Evolutionary conservation across 2,329 filamentous ascomycete genomes (phyloP), one percentile per base, ranked within the genome.

Genomic region (Venturia oleaginea): DNA sequence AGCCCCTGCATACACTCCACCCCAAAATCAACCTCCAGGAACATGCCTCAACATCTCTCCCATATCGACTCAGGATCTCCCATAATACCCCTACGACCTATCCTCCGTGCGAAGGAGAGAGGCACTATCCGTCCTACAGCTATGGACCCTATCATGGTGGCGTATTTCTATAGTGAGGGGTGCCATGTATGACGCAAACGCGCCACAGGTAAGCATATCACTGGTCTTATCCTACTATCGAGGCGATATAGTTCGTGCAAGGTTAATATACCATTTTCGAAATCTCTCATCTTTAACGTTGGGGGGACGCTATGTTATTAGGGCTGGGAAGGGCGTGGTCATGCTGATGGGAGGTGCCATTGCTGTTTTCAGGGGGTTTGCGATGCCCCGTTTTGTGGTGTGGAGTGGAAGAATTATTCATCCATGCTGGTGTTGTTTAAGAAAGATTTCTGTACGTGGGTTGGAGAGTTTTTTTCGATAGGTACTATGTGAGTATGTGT

Each of bases 171-270:
- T 60, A 42, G 37, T 24, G 19, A 27, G 27, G 22, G 10, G 37
- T 60, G 37, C 34, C 42, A 60, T 60, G 34, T 37, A 60, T 60
- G 59, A 60, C 59, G 59, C 59, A 60, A 60, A 43, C 27, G 19
- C 59, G 40, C 59, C 37, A 27, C 37, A 60, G 32, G 15, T 60
- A 42, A 42, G 43, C 37, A 42, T 24, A 15, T 8, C 27, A 22
- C 11, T 22, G 59, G 27, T 60, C 32, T 6, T 42, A 34, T 34
- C 27, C 19, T n/a, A 40, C 59, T 40, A 60, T 43, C 59, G 22
- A n/a, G 40, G 22, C n/a, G 37, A 60, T 43, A 60, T 60, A 60
- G 27, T 27, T 60, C 59, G 37, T 37, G 59, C 59, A 60, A 42
- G 19, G 22, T n/a, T 40, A 60, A 60, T 60, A 60, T 40, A 60